Conservation (phyloP, 2,329 filamentous ascomycete genomes). For the Fusarium keratoplasticum region DNA sequence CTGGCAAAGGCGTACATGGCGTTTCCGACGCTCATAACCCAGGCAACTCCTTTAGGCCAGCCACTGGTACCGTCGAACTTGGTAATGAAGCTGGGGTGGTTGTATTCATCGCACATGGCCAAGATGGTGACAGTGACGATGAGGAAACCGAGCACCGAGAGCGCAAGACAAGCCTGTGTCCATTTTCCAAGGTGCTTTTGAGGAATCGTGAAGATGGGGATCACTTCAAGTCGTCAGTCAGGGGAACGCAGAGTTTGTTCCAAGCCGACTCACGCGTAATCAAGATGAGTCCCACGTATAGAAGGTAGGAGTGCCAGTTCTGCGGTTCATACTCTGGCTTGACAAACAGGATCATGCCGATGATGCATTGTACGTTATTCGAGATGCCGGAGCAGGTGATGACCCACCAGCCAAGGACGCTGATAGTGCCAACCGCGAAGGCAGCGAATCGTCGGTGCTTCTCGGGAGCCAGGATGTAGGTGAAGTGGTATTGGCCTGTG, state of each 20-base stretch:
- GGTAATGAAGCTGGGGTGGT: conserved; percentile 14
- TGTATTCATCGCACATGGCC: conserved; percentile 23
- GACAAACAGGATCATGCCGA: conserved; percentile 26
- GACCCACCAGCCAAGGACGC: conserved; percentile 32
- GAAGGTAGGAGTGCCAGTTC: conserved; percentile 31
- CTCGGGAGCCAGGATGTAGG: conserved; percentile 25
- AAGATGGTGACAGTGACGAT: conserved; percentile 8
- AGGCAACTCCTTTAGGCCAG: conserved; percentile 27
- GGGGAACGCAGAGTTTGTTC: not conserved
- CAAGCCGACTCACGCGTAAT: conserved; percentile 14
- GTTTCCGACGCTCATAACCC: conserved; percentile 30
- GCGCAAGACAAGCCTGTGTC: conserved; percentile 16
- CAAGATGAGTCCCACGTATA: conserved; percentile 28
- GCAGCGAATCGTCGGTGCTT: conserved; percentile 27
- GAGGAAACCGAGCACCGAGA: conserved; percentile 26
- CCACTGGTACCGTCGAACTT: conserved; percentile 18
- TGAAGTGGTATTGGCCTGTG: conserved; percentile 37
- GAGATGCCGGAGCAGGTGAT: conserved; percentile 38
- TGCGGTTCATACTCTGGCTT: conserved; percentile 20
- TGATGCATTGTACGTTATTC: conserved; percentile 27
- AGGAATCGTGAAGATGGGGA: conserved; percentile 34
- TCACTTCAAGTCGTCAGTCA: conserved; percentile 14
- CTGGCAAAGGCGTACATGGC: conserved; percentile 34
- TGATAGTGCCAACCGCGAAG: conserved; percentile 22
- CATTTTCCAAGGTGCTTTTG: conserved; percentile 29